A percentile compares a stretch with the other conserved stretches of the same genome.
These are phyloP conservation scores for Symbiodinium pilosum DNA, from an alignment of 73 alveolate species.

Conservation along the genomic window DNA sequence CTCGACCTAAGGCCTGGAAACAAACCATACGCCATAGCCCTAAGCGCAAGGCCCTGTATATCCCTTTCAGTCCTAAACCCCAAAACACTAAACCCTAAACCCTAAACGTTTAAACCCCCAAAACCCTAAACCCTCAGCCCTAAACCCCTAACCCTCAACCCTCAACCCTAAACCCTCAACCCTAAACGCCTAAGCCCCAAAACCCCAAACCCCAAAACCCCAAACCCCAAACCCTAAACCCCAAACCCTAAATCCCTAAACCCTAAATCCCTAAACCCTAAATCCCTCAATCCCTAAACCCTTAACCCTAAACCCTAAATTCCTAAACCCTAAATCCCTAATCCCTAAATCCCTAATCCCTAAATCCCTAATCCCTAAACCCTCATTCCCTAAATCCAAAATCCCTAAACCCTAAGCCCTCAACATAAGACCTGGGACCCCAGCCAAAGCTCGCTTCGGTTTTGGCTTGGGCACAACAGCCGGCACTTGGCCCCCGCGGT, in stretches of 20 bases:
- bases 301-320: not conserved
- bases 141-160: no score
- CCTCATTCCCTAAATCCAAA: no score
- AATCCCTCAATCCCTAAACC: not conserved
- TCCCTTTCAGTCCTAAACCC: no score
- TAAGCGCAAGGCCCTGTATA: no score
- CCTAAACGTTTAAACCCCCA: no score
- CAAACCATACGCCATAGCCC: no score
- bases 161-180: not conserved
- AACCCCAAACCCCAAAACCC: not conserved
- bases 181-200: not conserved
- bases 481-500: no score
- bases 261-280: not conserved
- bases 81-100: no score
- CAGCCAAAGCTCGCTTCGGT: no score
- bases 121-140: no score
- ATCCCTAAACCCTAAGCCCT: not conserved
- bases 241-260: not conserved
- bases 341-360: not conserved
- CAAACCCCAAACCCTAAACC: not conserved
- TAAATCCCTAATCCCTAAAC: not conserved
- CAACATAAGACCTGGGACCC: not conserved
- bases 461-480: no score
- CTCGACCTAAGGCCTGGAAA: no score
- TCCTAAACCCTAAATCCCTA: not conserved